Evolutionary conservation across 176 grass and related monocot genomes (phyloP), one percentile per base, ranked within the genome.

Genomic region (Eremochloa ophiuroides): DNA sequence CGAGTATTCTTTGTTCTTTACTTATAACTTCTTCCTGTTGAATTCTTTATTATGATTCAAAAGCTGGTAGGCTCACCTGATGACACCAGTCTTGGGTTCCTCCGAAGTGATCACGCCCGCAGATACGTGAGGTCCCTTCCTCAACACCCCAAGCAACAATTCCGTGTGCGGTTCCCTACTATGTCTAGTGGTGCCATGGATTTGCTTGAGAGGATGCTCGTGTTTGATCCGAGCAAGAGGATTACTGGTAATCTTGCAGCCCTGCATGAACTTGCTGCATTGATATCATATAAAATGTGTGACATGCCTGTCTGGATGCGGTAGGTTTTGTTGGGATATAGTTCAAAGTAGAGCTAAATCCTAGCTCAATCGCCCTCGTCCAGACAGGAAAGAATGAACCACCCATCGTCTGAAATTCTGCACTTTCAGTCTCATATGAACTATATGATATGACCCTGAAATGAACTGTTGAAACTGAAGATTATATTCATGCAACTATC

Each of bases 171-270:
- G 34, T 98, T 98, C 65, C 95, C 95, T 62, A 89, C 66, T 69
- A 89, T 93, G 90, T 98, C 92, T 37, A 82, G 46, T 80, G 90
- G 95, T 25, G 95, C 95, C 48, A 75, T 91, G 83, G 92, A 98
- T 87, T 95, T 98, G 88, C 92, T 98, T 23, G 92, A 95, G 82
- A 98, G 86, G 89, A 98, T 98, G 95, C 95, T 98, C 61, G 86
- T 98, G 51, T 98, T 98, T 84, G 92, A 98, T 87, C 95, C 95
- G 50, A 94, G 92, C 90, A 98, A 91, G 79, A 89, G 92, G 77
- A 98, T 98, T 87, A 89, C 95, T 66, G 95, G 95, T 98, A 91
- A 78, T 82, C 29, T 86, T 86, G 84, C 34, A 35, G 34, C 34
- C 1, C 34, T 35, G 34, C 38, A 75, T 84, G 46, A 46, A 85